Evolutionary conservation across 2,329 filamentous ascomycete species (phyloP), one percentile per base, ranked within the genome.

Genomic region (Thielaviopsis musarum): DNA sequence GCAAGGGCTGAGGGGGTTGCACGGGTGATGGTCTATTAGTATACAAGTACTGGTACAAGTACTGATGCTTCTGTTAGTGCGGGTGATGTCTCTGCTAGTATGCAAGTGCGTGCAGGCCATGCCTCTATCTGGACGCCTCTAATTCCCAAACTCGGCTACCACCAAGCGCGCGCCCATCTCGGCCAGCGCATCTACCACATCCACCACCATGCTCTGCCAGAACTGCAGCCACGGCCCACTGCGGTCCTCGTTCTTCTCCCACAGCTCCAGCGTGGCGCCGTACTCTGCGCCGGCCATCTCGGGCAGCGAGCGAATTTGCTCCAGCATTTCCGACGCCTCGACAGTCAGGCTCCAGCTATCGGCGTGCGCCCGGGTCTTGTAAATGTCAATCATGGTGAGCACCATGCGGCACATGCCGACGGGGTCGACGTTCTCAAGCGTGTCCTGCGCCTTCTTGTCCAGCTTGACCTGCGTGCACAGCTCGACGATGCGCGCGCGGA

Each of bases 351-450:
- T 71, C 74, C 77, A 80, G 6, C 74, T 72, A 6, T 71, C 67
- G 5, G 71, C 71, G 62, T 76, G 73, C 4, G 70, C 74, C 28
- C 67, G 64, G 0, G 72, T 72, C 1, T 70, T 72, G 53, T 74
- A 71, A 30, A 71, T 67, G 21, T 75, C 63, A 13, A 77, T 70
- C 64, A 83, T 71, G 45, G 74, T 69, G 58, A 81, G 69, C 15
- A 82, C 66, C 59, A 75, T 75, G 64, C 82, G 77, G 62, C 75
- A 77, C 56, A 81, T 68, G 10, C 74, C 76, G 2, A 78, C 72
- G 62, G 78, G 77, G 60, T 82, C 79, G 10, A 77, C 72, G 17
- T 72, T 70, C 3, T 67, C 66, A 19, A 81, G 64, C 0, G 66
- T 62, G 21, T 72, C 64, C 15, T 68, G 64, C 15, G 64, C 63